Conservation (phyloP, 306 rosid genomes). For the peach (Prunus persica) region DNA sequence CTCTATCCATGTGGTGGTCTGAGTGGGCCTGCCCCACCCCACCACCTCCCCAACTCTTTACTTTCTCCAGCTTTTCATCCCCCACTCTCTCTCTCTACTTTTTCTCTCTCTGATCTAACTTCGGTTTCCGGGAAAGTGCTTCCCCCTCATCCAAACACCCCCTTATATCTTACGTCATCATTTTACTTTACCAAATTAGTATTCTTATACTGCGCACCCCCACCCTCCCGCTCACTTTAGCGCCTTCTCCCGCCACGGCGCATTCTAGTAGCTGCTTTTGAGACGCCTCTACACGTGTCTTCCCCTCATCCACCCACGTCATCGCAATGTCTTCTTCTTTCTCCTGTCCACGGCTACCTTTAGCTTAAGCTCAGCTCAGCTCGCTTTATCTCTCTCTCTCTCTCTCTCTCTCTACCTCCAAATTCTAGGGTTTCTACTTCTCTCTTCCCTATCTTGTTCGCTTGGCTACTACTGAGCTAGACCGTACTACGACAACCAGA, state of each 20-base stretch:
- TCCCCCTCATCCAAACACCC: conserved; percentile 30
- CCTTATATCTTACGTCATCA: conserved; percentile 23
- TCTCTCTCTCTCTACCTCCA: conserved; percentile 1
- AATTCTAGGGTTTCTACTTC: conserved; percentile 36
- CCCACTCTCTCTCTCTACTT: neutral
- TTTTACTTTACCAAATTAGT: neutral
- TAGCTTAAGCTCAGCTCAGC: conserved; percentile 6
- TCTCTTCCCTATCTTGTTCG: conserved; percentile 11
- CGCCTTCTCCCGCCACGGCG: conserved; percentile 25
- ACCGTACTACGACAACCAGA: conserved; percentile 12
- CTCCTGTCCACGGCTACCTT: neutral
- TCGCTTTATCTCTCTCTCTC: neutral
- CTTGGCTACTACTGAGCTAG: conserved; percentile 18
- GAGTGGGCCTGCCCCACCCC: conserved; percentile 48
- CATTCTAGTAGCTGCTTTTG: conserved; percentile 41
- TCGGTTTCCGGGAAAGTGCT: conserved; percentile 73
- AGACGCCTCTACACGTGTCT: conserved; percentile 56
- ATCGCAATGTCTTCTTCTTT: conserved; percentile 27
- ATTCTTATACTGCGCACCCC: conserved; percentile 27
- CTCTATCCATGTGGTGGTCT: conserved; percentile 63
- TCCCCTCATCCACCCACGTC: conserved; percentile 31
- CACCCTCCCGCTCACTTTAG: conserved; percentile 6
- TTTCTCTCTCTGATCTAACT: conserved; percentile 28
- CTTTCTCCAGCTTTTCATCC: conserved; percentile 20
- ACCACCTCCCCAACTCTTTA: neutral